A percentile compares a stretch with the other conserved stretches of the same genome.
These are phyloP conservation scores for Alternaria panax DNA, from an alignment of 2,329 filamentous ascomycete species.

Conservation along the genomic window DNA sequence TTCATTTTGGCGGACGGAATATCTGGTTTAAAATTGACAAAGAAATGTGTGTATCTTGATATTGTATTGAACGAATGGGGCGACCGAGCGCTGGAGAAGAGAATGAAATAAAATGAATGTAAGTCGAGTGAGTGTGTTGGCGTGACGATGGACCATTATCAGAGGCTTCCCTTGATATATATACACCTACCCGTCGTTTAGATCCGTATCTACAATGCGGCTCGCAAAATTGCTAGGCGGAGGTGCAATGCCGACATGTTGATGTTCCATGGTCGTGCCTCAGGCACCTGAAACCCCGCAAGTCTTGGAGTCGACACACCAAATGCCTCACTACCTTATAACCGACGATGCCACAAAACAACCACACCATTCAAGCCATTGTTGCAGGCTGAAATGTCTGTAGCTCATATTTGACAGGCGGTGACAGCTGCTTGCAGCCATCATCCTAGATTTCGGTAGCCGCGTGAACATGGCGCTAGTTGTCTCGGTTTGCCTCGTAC, in stretches of 20 bases:
- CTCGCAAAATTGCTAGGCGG: constrained; percentile 18
- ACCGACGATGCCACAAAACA: constrained; percentile 19
- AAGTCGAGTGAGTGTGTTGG: not conserved
- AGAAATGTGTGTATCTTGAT: constrained; percentile 12
- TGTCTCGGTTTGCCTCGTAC: not conserved
- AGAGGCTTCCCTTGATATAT: not conserved
- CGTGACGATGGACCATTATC: constrained; percentile 5
- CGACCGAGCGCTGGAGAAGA: constrained; percentile 32
- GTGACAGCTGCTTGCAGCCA: constrained; percentile 8
- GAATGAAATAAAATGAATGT: constrained; percentile 19
- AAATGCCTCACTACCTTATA: constrained; percentile 24
- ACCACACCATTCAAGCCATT: not conserved
- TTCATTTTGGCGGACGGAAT: constrained; percentile 31
- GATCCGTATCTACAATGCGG: not conserved
- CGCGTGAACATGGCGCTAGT: not conserved
- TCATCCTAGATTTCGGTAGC: constrained; percentile 12
- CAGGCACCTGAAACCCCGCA: constrained; percentile 31
- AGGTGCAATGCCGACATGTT: constrained; percentile 17
- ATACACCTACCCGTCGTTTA: not conserved
- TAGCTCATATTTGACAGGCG: constrained; percentile 1
- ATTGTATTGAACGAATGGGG: constrained; percentile 17
- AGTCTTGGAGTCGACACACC: constrained; percentile 20
- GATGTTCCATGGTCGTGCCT: constrained; percentile 16
- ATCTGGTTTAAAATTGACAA: not conserved
- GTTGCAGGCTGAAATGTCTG: constrained; percentile 7